Evolutionary conservation across 2,329 filamentous ascomycete species (phyloP), one percentile per base, ranked within the genome.

Genomic region (Lachnellula willkommii): DNA sequence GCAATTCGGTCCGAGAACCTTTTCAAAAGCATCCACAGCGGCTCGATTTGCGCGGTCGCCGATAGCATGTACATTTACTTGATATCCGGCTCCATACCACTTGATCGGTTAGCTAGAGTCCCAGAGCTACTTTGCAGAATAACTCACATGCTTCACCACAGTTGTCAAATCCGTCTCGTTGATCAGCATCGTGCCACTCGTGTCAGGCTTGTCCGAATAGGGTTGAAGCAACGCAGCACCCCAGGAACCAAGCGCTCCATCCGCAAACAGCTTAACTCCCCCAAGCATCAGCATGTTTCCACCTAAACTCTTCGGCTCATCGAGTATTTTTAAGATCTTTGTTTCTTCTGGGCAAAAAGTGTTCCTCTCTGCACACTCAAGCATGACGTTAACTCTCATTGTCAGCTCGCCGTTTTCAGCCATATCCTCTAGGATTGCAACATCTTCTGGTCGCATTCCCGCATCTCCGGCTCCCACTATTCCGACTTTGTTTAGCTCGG

Each of bases 61-160:
- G 56, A 89, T 89, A 48, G 85, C 85, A 68, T 89, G 86, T 57
- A 89, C 85, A 65, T 86, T 87, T 54, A 89, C 84, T 66, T 89
- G 85, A 63, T 78, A 88, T 12, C 82, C 83, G 37, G 75, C 76
- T 2, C 70, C 70, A 15, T 83, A 79, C 85, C 85, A 89, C 28
- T 78, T n/a, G 6, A 32, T 2, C 26, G 7, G 20, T 62, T 17
- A 61, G 56, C 26, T 35, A 32, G 2, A 32, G 9, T 8, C 9
- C 28, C 28, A 32, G 9, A 40, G 9, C 14, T 39, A 3, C 15
- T 17, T 2, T n/a, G 2, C 11, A 9, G 12, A n/a, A 49, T n/a
- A 35, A 56, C 56, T 52, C 49, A 65, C 66, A 47, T 68, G 69
- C 11, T 70, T 72, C 2, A 84, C 75, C 9, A 87, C 71, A 5